A percentile compares a stretch with the other conserved stretches of the same genome.
Evolutionary conservation across 331 rosid species (phyloP).

Genomic region (Arachis monticola): DNA sequence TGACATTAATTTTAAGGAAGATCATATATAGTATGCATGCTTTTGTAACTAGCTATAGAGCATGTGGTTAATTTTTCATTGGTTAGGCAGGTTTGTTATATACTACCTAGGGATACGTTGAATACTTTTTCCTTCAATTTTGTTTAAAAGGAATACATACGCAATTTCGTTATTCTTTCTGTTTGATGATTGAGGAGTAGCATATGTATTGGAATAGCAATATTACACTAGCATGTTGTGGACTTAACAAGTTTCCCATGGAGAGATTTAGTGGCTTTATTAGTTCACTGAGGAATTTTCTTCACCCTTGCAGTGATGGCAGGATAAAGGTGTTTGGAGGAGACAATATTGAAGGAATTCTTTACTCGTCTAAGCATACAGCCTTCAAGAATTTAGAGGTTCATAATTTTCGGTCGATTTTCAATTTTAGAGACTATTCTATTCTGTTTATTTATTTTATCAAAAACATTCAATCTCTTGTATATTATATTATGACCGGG

Average conservation of each 20-base stretch:
- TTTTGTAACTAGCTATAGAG: constrained; percentile 1
- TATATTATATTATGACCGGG: not conserved
- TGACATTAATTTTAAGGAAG: constrained; percentile 4
- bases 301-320: constrained; percentile 76
- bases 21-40: not conserved
- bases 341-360: constrained; percentile 76
- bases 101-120: not conserved
- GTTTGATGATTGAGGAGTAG: constrained; percentile 32
- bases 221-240: constrained; percentile 18
- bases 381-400: constrained; percentile 84
- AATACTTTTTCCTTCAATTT: not conserved
- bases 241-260: constrained; percentile 20
- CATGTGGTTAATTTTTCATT: constrained; percentile 12
- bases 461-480: constrained; percentile 9
- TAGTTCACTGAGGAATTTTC: constrained; percentile 33
- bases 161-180: not conserved
- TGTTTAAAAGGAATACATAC: not conserved
- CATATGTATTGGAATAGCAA: not conserved
- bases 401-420: constrained; percentile 36
- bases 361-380: constrained; percentile 62
- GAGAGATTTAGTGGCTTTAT: constrained; percentile 29
- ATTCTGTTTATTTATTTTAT: not conserved
- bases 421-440: constrained; percentile 17
- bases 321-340: constrained; percentile 90
- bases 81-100: constrained; percentile 6